Evolutionary conservation across 176 grass and related monocot genomes (phyloP).

Genomic region (Cenchrus fungigraminus): DNA sequence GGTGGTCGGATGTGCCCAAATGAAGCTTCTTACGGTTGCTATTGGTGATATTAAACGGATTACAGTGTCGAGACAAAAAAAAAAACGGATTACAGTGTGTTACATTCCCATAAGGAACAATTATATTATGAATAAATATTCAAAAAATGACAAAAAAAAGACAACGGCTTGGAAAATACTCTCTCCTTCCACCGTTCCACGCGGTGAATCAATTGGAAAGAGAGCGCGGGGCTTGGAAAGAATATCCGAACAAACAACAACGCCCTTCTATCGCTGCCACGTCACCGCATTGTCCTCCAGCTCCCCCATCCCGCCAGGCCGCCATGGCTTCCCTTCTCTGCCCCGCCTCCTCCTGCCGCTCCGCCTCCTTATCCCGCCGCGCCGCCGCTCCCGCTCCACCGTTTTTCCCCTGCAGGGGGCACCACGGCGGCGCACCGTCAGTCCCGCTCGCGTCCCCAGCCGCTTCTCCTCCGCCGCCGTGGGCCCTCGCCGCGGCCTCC

Average conservation of each 20-base stretch:
- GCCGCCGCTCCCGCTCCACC: not conserved
- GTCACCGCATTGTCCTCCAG: not conserved
- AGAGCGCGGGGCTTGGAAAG: too few relatives aligned
- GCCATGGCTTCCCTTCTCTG: conserved; percentile 44
- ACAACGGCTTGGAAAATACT: too few relatives aligned
- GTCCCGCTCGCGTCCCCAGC: not conserved
- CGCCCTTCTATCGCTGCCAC: not conserved
- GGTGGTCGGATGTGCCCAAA: too few relatives aligned
- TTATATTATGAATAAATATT: too few relatives aligned
- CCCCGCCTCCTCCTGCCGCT: conserved; percentile 22
- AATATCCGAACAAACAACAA: not conserved
- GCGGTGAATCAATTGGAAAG: too few relatives aligned
- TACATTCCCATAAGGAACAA: too few relatives aligned
- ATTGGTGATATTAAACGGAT: too few relatives aligned
- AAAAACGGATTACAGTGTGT: too few relatives aligned
- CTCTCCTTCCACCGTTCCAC: too few relatives aligned
- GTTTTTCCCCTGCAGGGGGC: not conserved
- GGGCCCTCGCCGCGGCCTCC: not conserved
- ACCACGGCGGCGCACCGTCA: not conserved
- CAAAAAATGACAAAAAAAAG: too few relatives aligned
- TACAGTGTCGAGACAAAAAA: too few relatives aligned
- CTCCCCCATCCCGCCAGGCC: not conserved
- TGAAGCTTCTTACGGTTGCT: too few relatives aligned
- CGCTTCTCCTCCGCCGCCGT: conserved; percentile 30
- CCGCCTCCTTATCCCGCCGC: conserved; percentile 5